These are phyloP conservation scores for Juglanconis oblonga DNA, from an alignment of 2,329 filamentous ascomycete species.

Conservation along the genomic window DNA sequence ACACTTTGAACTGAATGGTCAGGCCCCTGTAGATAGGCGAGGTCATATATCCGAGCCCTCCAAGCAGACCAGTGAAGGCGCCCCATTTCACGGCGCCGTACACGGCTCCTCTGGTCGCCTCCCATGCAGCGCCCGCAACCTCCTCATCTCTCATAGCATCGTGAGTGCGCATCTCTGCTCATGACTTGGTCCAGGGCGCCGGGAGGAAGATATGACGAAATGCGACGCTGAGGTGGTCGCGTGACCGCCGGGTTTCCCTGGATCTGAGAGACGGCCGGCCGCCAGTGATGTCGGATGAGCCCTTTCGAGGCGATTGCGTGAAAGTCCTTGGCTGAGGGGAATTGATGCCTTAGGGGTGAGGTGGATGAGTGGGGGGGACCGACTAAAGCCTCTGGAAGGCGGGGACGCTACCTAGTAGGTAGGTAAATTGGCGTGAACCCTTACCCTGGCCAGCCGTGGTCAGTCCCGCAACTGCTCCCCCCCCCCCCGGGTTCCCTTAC, in stretches of 20 bases:
- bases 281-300: background rate
- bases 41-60: constrained; percentile 58
- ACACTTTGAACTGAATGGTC: constrained; percentile 78
- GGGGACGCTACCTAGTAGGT: background rate
- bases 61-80: constrained; percentile 59
- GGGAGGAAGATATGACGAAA: background rate
- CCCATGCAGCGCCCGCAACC: constrained; percentile 67
- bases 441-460: background rate
- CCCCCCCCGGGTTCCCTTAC: too few species aligned
- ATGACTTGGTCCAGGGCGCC: background rate
- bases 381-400: background rate
- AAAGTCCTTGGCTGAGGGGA: background rate
- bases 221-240: background rate
- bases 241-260: background rate
- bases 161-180: constrained; percentile 43
- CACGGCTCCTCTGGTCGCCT: constrained; percentile 65
- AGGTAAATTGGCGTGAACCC: background rate
- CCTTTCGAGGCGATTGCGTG: background rate
- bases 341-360: background rate
- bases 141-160: constrained; percentile 63
- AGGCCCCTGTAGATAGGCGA: constrained; percentile 71
- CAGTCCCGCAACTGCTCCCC: too few species aligned
- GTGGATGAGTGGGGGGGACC: background rate
- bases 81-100: constrained; percentile 73
- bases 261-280: background rate